These are phyloP conservation scores for Solioccasus polychromus DNA, from an alignment of 768 basidiomycete species.

Conservation along the genomic window DNA sequence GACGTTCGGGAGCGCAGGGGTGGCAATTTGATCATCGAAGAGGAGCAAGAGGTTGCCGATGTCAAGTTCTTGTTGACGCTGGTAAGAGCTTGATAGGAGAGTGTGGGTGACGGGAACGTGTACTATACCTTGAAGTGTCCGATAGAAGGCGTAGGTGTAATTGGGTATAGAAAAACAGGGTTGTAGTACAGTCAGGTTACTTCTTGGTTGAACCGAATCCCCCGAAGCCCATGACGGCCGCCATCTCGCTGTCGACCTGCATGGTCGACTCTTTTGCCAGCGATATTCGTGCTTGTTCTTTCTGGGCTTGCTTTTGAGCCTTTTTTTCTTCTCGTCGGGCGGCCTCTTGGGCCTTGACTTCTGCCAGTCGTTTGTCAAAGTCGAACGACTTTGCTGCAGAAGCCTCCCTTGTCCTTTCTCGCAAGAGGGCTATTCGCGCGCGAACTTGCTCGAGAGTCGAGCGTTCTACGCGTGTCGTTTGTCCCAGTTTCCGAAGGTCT, in stretches of 20 bases:
- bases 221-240: constrained; percentile 85
- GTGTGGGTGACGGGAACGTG: constrained; percentile 4
- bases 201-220: constrained; percentile 89
- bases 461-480: constrained; percentile 86
- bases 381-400: constrained; percentile 89
- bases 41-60: constrained; percentile 85
- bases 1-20: constrained; percentile 53
- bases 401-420: constrained; percentile 83
- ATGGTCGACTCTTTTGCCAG: constrained; percentile 49
- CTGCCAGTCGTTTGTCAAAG: constrained; percentile 85
- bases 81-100: constrained; percentile 36
- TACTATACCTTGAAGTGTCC: constrained; percentile 21
- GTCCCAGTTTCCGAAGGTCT: constrained; percentile 95
- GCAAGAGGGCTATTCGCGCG: constrained; percentile 79
- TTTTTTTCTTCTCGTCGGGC: constrained; percentile 70
- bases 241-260: constrained; percentile 64
- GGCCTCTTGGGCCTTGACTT: constrained; percentile 73
- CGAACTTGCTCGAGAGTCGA: constrained; percentile 94
- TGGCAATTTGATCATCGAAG: constrained; percentile 63
- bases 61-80: constrained; percentile 72
- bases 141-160: background rate
- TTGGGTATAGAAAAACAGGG: constrained; percentile 12
- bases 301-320: constrained; percentile 74
- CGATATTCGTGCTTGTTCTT: constrained; percentile 67
- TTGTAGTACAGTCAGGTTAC: constrained; percentile 35